Percentiles rank a stretch among this genome's conserved stretches.
Evolutionary conservation across 2,329 filamentous ascomycete species (phyloP).

Genomic region (Fusarium tupiense): DNA sequence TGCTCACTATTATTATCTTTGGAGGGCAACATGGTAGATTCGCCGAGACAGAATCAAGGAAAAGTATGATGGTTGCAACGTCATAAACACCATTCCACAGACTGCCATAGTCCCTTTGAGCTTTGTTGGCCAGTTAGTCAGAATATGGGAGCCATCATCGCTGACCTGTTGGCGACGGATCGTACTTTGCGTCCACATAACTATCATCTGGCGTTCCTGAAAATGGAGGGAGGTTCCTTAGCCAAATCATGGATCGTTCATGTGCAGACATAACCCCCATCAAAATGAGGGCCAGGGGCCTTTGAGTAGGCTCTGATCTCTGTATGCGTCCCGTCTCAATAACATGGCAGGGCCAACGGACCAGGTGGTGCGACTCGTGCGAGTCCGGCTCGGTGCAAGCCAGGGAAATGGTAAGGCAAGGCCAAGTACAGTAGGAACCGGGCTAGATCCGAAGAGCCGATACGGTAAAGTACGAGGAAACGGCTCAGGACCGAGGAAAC

Average conservation of each 20-base stretch:
- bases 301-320: neutral
- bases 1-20: neutral
- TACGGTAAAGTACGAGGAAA: constrained; percentile 34
- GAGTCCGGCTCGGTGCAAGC: constrained; percentile 34
- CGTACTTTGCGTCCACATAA: neutral
- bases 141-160: neutral
- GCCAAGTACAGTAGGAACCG: constrained; percentile 15
- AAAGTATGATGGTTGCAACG: neutral
- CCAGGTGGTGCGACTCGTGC: constrained; percentile 38
- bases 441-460: constrained; percentile 38
- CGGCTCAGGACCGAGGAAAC: constrained; percentile 11
- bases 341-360: constrained; percentile 17
- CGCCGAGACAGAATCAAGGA: constrained; percentile 1
- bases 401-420: constrained; percentile 30
- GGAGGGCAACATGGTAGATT: neutral
- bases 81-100: neutral
- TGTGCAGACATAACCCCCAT: neutral
- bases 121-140: neutral
- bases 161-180: neutral
- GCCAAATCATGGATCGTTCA: neutral
- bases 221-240: neutral
- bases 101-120: neutral
- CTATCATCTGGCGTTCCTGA: neutral
- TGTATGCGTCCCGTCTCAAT: neutral
- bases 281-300: neutral